phyloP scores from a whole-genome alignment of 805 yeast species.

The Candida alai region DNA sequence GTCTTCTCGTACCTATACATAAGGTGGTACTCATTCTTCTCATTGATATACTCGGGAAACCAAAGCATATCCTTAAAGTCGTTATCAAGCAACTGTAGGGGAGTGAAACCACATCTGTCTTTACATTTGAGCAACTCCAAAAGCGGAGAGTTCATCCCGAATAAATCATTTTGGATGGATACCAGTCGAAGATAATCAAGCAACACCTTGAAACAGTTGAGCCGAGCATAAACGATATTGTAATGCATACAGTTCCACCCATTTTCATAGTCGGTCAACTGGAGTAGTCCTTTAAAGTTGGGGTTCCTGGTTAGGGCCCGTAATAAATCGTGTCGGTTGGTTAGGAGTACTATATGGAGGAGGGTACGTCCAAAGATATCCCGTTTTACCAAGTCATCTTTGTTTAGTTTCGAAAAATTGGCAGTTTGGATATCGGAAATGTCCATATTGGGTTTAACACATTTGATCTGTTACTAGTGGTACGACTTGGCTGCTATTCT shows the following conservation, averaged over 20 bases:
- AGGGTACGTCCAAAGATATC: conserved; percentile 72
- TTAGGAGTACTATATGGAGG: conserved; percentile 52
- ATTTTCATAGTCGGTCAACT: conserved; percentile 62
- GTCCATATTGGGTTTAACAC: conserved; percentile 12
- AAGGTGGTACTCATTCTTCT: conserved; percentile 28
- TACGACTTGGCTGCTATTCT: too few species aligned
- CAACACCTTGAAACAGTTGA: conserved; percentile 47
- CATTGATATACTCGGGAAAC: conserved; percentile 40
- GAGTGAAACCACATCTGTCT: conserved; percentile 70
- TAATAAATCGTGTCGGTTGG: conserved; percentile 47
- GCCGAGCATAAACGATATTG: conserved; percentile 54
- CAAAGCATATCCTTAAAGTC: conserved; percentile 42
- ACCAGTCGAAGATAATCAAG: conserved; percentile 21
- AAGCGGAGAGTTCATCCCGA: conserved; percentile 4
- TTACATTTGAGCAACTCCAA: conserved; percentile 40
- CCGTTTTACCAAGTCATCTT: conserved; percentile 40
- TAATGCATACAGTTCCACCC: conserved; percentile 82
- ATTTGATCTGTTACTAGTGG: conserved; percentile 12
- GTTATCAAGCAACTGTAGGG: conserved; percentile 60
- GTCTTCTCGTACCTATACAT: conserved; percentile 16
- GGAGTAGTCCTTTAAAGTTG: conserved; percentile 37
- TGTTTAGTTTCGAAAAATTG: conserved; percentile 15
- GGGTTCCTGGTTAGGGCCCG: conserved; percentile 44
- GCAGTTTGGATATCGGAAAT: conserved; percentile 5
- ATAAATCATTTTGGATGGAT: conserved; percentile 5